Evolutionary conservation across 176 grass and related monocot genomes (phyloP).

Genomic region (Dendrocalamus sinicus): DNA sequence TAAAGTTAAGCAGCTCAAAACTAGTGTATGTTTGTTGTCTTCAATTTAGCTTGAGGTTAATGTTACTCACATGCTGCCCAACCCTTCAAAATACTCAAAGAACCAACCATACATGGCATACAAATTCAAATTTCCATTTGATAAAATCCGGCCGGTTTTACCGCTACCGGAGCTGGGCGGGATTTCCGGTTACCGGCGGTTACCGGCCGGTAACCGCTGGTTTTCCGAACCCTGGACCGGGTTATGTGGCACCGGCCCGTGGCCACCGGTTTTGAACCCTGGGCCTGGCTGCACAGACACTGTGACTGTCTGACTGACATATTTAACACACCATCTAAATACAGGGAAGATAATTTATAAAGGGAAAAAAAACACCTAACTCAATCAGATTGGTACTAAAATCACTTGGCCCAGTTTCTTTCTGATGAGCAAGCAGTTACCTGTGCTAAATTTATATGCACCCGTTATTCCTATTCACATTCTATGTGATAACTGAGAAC

Average conservation of each 20-base stretch:
- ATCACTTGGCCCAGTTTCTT: conserved; percentile 10
- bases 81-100: too few species aligned
- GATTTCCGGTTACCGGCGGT: too few species aligned
- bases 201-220: too few species aligned
- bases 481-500: conserved; percentile 24
- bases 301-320: neutral
- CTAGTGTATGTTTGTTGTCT: too few species aligned
- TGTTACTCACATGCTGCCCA: too few species aligned
- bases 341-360: neutral
- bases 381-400: neutral
- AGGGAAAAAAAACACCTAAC: conserved; percentile 16
- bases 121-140: too few species aligned
- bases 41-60: too few species aligned
- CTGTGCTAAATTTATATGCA: neutral
- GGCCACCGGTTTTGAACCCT: neutral
- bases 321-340: neutral
- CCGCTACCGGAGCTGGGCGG: too few species aligned
- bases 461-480: neutral
- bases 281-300: neutral
- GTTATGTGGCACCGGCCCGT: neutral
- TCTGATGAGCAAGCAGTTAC: conserved; percentile 18
- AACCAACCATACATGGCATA: too few species aligned
- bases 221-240: too few species aligned
- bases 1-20: too few species aligned
- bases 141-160: too few species aligned